Base-by-base conservation (phyloP, 768 basidiomycete species). In the Dentipellis fragilis region DNA sequence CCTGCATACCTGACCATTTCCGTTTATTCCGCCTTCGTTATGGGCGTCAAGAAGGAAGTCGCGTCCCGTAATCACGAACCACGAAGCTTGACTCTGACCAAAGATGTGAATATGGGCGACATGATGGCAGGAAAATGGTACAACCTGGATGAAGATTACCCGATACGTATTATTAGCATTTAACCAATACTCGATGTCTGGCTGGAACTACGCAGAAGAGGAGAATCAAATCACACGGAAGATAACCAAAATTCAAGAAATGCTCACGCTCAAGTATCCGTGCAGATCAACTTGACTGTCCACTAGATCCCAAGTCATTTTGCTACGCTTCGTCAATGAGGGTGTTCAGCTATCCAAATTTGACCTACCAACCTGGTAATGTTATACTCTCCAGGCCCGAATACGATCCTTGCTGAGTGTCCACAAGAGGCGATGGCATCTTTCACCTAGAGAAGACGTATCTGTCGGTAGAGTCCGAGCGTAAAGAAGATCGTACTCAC, bases 91-190 rank as follows among this genome's bases (percentile, higher is more conserved):
- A 59, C 68, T 75, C 78, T 82, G 52, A 45, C 3, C 8, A 14
- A 45, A 12, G n/a, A 2, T 19, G 39, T 40, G 17, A 29, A 29
- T 29, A 29, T 6, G 29, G 6, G 29, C 29, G 29, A 29, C 29
- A 29, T 29, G 29, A 29, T 6, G 29, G 3, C 6, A 6, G 6
- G 29, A 29, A 6, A 29, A 29, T 29, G 29, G 3, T 3, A 21
- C 1, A 0, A 77, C 79, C 69, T 82, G 81, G 54, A 83, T 80
- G 63, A 80, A 81, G 22, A 83, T 77, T n/a, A 80, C 80, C 21
- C 79, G 74, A 63, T 78, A 81, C 1, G 81, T 83, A 60, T 77
- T 79, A 46, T 70, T 69, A 38, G 75, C 63, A 56, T 83, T 68
- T 52, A 82, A 68, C 82, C 82, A 82, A 60, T 71, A 81, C 49